These are phyloP conservation scores for Xerocomus nothofagi DNA, from an alignment of 1,284 basidiomycete genomes.

Conservation along the genomic window DNA sequence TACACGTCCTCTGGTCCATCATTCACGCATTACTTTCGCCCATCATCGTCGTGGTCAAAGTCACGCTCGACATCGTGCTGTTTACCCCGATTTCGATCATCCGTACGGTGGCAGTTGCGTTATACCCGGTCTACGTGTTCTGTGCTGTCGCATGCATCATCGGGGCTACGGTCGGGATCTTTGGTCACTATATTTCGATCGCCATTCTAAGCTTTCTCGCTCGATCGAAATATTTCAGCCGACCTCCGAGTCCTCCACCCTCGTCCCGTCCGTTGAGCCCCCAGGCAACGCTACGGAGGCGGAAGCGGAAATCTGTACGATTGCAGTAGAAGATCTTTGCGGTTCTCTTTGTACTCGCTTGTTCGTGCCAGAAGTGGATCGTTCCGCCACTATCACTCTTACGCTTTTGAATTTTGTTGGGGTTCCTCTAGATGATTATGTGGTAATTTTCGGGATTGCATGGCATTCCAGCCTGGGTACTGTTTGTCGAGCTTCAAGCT, in stretches of 20 bases:
- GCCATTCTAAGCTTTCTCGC: conserved; percentile 12
- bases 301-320: conserved; percentile 27
- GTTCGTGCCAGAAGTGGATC: background rate
- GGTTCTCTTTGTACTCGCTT: background rate
- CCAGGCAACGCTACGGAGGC: conserved; percentile 23
- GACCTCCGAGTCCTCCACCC: conserved; percentile 2
- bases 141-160: conserved; percentile 56
- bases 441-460: too few relatives aligned
- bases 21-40: conserved; percentile 53
- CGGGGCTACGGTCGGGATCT: conserved; percentile 49
- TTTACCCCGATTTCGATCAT: conserved; percentile 46
- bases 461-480: too few relatives aligned
- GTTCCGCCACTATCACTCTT: too few relatives aligned
- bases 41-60: conserved; percentile 41
- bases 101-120: conserved; percentile 41
- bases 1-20: conserved; percentile 39
- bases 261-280: conserved; percentile 1
- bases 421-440: too few relatives aligned
- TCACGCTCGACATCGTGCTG: conserved; percentile 46
- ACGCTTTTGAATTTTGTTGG: too few relatives aligned
- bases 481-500: too few relatives aligned
- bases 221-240: conserved; percentile 17
- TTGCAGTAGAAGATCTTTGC: conserved; percentile 17
- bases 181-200: conserved; percentile 39
- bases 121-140: conserved; percentile 65